phyloP scores from a whole-genome alignment of 192 early-diverging fungal genomes.

The Glomus cerebriforme region DNA sequence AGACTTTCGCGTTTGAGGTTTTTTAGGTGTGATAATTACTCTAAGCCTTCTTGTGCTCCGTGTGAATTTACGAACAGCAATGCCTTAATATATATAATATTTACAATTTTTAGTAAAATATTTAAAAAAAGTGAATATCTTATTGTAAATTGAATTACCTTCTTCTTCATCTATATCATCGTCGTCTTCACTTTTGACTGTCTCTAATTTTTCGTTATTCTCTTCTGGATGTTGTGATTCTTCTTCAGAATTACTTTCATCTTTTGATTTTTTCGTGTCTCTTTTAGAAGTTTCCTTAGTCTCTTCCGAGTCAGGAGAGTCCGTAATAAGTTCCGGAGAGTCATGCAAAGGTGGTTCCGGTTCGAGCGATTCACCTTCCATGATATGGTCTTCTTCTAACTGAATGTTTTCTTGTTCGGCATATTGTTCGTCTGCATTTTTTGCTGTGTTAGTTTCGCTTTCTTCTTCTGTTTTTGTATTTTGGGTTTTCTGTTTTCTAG shows the following conservation, averaged over 20 bases:
- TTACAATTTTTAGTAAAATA: not conserved
- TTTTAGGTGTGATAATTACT: not conserved
- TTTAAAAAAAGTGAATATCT: not conserved
- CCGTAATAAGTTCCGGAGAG: not conserved
- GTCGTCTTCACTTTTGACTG: slow-evolving; percentile 3
- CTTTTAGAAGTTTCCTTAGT: not conserved
- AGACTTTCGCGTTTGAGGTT: not conserved
- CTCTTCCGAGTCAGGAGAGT: not conserved
- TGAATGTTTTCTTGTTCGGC: not conserved
- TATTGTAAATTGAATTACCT: not conserved
- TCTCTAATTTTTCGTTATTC: not conserved
- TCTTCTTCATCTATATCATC: not conserved
- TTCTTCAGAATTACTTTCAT: not conserved
- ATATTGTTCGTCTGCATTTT: not conserved
- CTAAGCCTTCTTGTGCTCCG: not conserved
- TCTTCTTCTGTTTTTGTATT: not conserved
- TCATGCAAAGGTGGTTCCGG: not conserved
- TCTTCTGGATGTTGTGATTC: not conserved
- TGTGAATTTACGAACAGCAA: not conserved
- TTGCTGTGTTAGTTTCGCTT: not conserved
- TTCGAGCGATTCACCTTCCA: not conserved
- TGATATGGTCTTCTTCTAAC: not conserved
- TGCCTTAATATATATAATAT: not conserved
- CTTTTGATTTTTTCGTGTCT: not conserved
- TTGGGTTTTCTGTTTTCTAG: not conserved